Base-by-base conservation (phyloP, 345 rosid species). In the Euclidium syriacum region DNA sequence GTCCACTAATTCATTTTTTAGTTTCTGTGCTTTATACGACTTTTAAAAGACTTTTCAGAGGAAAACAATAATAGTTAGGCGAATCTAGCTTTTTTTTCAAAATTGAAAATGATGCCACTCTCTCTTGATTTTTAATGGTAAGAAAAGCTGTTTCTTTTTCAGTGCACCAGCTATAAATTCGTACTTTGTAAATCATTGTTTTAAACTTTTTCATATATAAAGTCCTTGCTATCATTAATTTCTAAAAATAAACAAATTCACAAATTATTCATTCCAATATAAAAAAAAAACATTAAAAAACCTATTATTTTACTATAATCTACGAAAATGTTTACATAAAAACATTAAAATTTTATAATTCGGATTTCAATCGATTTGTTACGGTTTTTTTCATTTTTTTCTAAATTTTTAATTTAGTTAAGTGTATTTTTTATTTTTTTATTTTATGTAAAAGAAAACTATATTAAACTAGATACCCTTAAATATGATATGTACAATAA, bases 61-160 rank as follows among this genome's bases (percentile, higher is more conserved):
- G 1, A 38, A 42, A 47, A 39, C 52, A 70, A 49, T 54, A 48
- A 62, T 47, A 63, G 59, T 71, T 63, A 48, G 64, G 59, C 64
- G 75, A 63, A 64, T 57, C 60, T 57, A 55, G 17, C 52, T 32
- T 47, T 42, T 62, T 42, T 35, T 40, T 71, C 60, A 58, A 64
- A 63, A 71, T 16, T 71, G 59, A 56, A 63, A 71, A 64, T 56
- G 65, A 64, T 55, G 55, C 43, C 58, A 70, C 23, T 29, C 69
- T 60, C 48, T 47, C 2, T 44, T 4, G 29, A 46, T 54, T 62
- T 54, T 62, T 70, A 70, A 54, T 62, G 74, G 69, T 54, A 20
- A 46, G 18, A 36, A 62, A 70, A 70, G 64, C 62, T 62, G 64
- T 70, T 70, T 62, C 74, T 70, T 70, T 70, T 70, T 70, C 74